phyloP scores from a whole-genome alignment of 169 alveolate species.

The Cytauxzoon felis region DNA sequence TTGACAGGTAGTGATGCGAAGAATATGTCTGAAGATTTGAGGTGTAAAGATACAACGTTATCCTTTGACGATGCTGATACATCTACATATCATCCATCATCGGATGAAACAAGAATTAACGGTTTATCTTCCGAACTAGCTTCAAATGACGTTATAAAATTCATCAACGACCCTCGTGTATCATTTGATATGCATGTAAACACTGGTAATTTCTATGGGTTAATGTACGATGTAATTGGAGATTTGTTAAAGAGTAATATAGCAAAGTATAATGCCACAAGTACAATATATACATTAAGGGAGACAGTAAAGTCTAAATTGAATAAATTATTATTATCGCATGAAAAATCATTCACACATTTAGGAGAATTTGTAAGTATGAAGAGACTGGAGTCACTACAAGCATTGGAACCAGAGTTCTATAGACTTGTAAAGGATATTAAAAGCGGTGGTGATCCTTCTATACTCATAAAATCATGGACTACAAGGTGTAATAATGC shows the following conservation, averaged over 20 bases:
- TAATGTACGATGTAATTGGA: conserved; percentile 33
- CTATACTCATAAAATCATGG: conserved; percentile 38
- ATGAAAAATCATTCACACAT: conserved; percentile 26
- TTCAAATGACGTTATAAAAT: too few relatives aligned
- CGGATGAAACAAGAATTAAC: too few relatives aligned
- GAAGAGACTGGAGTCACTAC: conserved; percentile 59
- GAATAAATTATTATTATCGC: conserved; percentile 20
- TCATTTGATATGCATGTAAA: conserved; percentile 13
- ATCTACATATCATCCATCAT: too few relatives aligned
- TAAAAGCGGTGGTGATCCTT: conserved; percentile 5
- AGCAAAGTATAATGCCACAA: conserved; percentile 26
- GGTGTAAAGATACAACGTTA: too few relatives aligned
- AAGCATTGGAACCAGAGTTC: conserved; percentile 63
- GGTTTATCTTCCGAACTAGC: too few relatives aligned
- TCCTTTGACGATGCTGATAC: too few relatives aligned
- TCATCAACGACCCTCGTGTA: too few relatives aligned
- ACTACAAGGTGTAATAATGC: conserved; percentile 28
- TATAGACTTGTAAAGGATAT: conserved; percentile 51
- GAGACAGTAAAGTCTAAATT: conserved; percentile 43
- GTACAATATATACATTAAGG: conserved; percentile 34
- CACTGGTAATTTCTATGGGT: conserved; percentile 31
- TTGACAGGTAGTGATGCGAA: neutral
- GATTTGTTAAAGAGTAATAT: conserved; percentile 18
- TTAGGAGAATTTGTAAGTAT: conserved; percentile 54
- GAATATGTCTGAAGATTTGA: too few relatives aligned